These are phyloP conservation scores for Chalaropsis ovoidea DNA, from an alignment of 2,329 filamentous ascomycete genomes.

Conservation along the genomic window DNA sequence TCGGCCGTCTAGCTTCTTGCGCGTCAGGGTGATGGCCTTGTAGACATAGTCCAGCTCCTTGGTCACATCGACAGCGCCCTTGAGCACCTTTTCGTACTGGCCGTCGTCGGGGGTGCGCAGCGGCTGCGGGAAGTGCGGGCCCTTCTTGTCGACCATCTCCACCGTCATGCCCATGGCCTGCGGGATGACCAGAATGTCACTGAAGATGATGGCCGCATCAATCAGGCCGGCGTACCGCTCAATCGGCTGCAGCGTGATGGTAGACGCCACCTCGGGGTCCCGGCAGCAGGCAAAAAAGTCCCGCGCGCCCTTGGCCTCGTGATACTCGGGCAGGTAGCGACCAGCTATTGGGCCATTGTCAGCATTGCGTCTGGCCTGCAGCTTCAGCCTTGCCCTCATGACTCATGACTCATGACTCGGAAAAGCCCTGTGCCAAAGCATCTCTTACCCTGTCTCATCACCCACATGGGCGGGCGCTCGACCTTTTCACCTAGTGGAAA, in stretches of 20 bases:
- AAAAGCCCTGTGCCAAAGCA: background rate
- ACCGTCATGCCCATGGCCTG: conserved; percentile 98
- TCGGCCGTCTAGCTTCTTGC: conserved; percentile 74
- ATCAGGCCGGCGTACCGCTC: conserved; percentile 83
- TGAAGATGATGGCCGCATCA: conserved; percentile 97
- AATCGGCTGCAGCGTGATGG: conserved; percentile 85
- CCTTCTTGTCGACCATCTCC: conserved; percentile 96
- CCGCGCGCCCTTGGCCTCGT: conserved; percentile 77
- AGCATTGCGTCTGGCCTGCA: background rate
- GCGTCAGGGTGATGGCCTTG: conserved; percentile 82
- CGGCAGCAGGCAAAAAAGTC: conserved; percentile 99
- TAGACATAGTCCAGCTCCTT: conserved; percentile 88
- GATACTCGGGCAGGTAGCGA: conserved; percentile 94
- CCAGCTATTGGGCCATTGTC: conserved; percentile 51
- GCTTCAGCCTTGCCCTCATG: background rate
- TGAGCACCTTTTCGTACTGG: conserved; percentile 71
- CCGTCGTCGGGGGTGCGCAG: conserved; percentile 67
- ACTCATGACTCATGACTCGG: background rate
- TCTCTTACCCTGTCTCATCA: conserved; percentile 87
- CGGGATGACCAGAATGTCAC: conserved; percentile 92
- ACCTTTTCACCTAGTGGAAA: conserved; percentile 62
- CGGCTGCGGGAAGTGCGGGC: conserved; percentile 84
- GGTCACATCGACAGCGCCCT: conserved; percentile 70
- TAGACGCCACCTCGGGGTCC: conserved; percentile 82
- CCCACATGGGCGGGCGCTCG: conserved; percentile 91